These are phyloP conservation scores for Hibiscus mutabilis DNA, from an alignment of 345 rosid species.

Conservation along the genomic window DNA sequence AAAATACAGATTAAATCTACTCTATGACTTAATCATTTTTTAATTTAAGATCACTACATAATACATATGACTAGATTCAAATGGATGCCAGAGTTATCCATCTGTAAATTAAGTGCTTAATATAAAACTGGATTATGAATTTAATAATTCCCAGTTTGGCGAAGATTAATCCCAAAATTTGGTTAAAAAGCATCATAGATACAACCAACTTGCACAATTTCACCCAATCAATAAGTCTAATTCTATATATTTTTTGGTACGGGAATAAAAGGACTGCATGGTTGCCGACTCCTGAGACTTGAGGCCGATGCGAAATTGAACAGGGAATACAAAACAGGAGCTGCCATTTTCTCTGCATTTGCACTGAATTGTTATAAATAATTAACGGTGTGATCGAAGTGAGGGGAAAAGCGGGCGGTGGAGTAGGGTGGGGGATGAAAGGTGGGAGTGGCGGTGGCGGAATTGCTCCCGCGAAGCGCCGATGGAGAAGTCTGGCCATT, in stretches of 20 bases:
- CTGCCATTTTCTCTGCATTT: not conserved
- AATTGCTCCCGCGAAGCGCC: conserved; percentile 54
- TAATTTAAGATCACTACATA: too few species aligned
- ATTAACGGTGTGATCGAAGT: not conserved
- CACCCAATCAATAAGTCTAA: not conserved
- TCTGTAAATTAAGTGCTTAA: too few species aligned
- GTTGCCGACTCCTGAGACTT: too few species aligned
- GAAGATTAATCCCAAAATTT: not conserved
- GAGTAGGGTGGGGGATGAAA: conserved; percentile 14
- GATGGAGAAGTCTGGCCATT: conserved; percentile 66
- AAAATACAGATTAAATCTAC: too few species aligned
- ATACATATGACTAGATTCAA: too few species aligned
- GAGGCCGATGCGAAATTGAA: not conserved
- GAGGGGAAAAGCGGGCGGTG: not conserved
- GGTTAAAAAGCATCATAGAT: not conserved
- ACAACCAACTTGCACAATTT: not conserved
- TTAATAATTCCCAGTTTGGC: too few species aligned
- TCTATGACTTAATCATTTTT: too few species aligned
- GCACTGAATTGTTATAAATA: not conserved
- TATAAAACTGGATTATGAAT: too few species aligned
- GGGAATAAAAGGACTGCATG: not conserved
- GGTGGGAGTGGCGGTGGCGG: conserved; percentile 26
- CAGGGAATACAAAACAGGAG: not conserved
- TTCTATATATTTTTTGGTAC: too few species aligned
- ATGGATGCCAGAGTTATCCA: too few species aligned